These are phyloP conservation scores for Alternaria panax DNA, from an alignment of 2,329 filamentous ascomycete genomes.

Conservation along the genomic window DNA sequence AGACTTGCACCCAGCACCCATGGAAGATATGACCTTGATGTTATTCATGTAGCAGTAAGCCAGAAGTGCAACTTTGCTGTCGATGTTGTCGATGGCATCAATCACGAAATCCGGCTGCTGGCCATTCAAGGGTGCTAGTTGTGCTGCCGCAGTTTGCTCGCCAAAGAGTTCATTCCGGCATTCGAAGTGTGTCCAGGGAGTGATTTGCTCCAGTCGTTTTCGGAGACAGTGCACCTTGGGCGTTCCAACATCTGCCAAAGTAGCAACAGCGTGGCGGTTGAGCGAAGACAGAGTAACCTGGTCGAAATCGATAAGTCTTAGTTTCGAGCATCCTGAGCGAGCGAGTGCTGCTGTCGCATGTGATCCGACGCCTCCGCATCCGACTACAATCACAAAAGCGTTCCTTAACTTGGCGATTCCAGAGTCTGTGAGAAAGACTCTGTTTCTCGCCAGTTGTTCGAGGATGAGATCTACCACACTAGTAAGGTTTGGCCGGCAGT, in stretches of 20 bases:
- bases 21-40: slow-evolving; percentile 87
- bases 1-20: slow-evolving; percentile 96
- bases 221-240: slow-evolving; percentile 89
- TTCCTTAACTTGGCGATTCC: slow-evolving; percentile 81
- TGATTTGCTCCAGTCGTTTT: slow-evolving; percentile 80
- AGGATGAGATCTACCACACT: slow-evolving; percentile 76
- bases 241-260: slow-evolving; percentile 89
- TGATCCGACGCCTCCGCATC: slow-evolving; percentile 92
- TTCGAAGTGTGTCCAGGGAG: slow-evolving; percentile 92
- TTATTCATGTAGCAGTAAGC: slow-evolving; percentile 83
- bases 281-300: slow-evolving; percentile 94
- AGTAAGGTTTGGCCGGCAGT: slow-evolving; percentile 5
- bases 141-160: slow-evolving; percentile 66
- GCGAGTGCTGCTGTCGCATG: slow-evolving; percentile 87
- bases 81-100: slow-evolving; percentile 98
- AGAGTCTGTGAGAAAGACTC: slow-evolving; percentile 84
- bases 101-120: slow-evolving; percentile 85
- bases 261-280: slow-evolving; percentile 95
- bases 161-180: slow-evolving; percentile 84
- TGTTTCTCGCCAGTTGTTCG: slow-evolving; percentile 92
- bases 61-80: slow-evolving; percentile 90
- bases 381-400: slow-evolving; percentile 87
- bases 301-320: slow-evolving; percentile 94
- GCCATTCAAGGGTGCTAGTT: slow-evolving; percentile 73
- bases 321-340: slow-evolving; percentile 84